Evolutionary conservation across 192 early-diverging fungal genomes (phyloP), one percentile per base, ranked within the genome.

Genomic region (Thoreauomyces humboldtii): DNA sequence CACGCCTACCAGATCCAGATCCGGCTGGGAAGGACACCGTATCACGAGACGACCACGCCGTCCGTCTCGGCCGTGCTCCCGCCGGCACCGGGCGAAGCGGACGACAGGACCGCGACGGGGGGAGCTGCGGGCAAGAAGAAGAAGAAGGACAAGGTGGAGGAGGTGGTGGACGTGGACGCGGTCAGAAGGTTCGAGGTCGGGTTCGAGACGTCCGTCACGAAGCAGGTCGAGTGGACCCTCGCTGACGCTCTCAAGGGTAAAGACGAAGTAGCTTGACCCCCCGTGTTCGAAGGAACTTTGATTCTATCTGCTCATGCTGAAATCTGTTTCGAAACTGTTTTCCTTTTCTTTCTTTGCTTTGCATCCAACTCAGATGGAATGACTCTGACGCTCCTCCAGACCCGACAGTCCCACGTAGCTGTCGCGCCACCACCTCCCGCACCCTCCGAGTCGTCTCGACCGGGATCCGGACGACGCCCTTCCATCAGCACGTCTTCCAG

Each of bases 181-280:
- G 33, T 57, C 4, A 2, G 55, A 6, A 57, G 19, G 19, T 7
- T 57, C 34, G 55, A 57, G 4, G 15, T 57, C 19, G 55, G 19
- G 25, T 57, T 37, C 27, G 55, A 37, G 4, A 27, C 19, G 11
- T 11, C 38, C 34, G 15, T 57, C 5, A 19, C 17, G 19, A 15
- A 27, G 4, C 17, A 31, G 32, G 55, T 36, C 2, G 55, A 57
- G 34, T 57, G 55, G 55, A 15, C 34, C 12, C 55, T 57, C 5
- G 55, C 55, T 2, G 38, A 57, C 3, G 28, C 55, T 4, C 38
- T 57, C 15, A 57, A 22, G 15, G 55, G 55, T 57, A 34, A 46
- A 24, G 11, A 41, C 9, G n/a, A n/a, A n/a, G n/a, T n/a, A n/a
- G n/a, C n/a, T n/a, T n/a, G n/a, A n/a, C n/a, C n/a, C n/a, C n/a